A percentile compares a stretch with the other conserved stretches of the same genome.
phyloP scores from a whole-genome alignment of 2,329 filamentous ascomycete species.

The Colletotrichum caudatum region DNA sequence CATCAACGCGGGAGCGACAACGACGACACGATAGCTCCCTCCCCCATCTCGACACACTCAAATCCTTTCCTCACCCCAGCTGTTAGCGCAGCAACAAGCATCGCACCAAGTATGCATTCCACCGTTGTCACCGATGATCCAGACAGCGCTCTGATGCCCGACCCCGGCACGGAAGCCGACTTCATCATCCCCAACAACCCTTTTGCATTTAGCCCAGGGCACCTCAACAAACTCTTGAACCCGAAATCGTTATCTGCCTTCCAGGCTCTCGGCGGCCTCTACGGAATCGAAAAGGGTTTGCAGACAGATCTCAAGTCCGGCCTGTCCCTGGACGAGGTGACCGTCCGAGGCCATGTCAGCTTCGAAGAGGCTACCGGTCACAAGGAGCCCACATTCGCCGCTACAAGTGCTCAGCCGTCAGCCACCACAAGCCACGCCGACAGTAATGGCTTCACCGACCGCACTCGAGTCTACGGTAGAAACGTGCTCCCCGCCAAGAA shows the following conservation, averaged over 20 bases:
- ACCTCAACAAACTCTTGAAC: slow-evolving; percentile 79
- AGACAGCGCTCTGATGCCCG: slow-evolving; percentile 71
- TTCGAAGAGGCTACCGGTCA: slow-evolving; percentile 73
- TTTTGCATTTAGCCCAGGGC: slow-evolving; percentile 80
- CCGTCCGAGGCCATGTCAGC: slow-evolving; percentile 70
- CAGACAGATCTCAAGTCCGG: slow-evolving; percentile 73
- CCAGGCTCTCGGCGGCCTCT: slow-evolving; percentile 76
- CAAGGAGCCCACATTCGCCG: slow-evolving; percentile 31
- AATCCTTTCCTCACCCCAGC: slow-evolving; percentile 47
- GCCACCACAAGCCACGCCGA: slow-evolving; percentile 18
- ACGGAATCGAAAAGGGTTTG: slow-evolving; percentile 77
- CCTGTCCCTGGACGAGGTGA: slow-evolving; percentile 75
- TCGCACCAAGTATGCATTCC: slow-evolving; percentile 40
- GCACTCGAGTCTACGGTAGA: slow-evolving; percentile 68
- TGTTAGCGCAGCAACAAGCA: slow-evolving; percentile 30
- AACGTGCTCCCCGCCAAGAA: slow-evolving; percentile 75
- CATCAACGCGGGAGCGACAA: slow-evolving; percentile 33
- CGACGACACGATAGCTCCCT: slow-evolving; percentile 41
- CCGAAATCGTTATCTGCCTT: slow-evolving; percentile 80
- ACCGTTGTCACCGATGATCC: slow-evolving; percentile 43
- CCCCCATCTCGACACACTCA: slow-evolving; percentile 43
- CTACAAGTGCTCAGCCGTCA: slow-evolving; percentile 19
- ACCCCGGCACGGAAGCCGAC: slow-evolving; percentile 77
- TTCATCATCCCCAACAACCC: slow-evolving; percentile 80
- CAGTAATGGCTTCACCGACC: slow-evolving; percentile 56